phyloP scores from a whole-genome alignment of 2,329 filamentous ascomycete genomes.

The Aspergillus awamori region DNA sequence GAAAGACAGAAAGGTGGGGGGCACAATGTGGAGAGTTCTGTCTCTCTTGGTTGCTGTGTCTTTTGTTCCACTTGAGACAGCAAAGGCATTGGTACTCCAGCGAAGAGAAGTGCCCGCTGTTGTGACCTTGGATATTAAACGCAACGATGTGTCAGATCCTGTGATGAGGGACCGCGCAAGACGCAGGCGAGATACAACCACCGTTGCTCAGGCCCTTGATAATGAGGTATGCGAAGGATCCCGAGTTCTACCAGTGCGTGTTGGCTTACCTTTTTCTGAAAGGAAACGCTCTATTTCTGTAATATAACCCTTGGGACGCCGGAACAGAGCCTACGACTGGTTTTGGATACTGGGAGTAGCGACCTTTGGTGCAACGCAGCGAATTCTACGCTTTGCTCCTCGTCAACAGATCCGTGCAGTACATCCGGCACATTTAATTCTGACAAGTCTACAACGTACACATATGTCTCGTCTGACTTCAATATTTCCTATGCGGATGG shows the following conservation, averaged over 20 bases:
- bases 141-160: constrained; percentile 51
- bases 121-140: constrained; percentile 55
- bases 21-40: constrained; percentile 16
- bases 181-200: constrained; percentile 45
- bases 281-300: constrained; percentile 61
- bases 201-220: constrained; percentile 51
- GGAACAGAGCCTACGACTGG: constrained; percentile 56
- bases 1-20: neutral
- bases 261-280: constrained; percentile 3
- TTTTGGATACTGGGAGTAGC: constrained; percentile 66
- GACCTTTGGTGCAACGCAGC: constrained; percentile 63
- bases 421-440: constrained; percentile 56
- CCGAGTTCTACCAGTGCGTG: neutral
- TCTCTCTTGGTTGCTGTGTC: constrained; percentile 17
- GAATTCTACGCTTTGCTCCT: constrained; percentile 53
- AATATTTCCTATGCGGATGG: constrained; percentile 89
- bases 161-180: constrained; percentile 51
- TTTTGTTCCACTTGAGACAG: constrained; percentile 20
- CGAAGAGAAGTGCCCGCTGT: constrained; percentile 47
- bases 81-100: constrained; percentile 33
- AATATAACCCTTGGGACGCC: constrained; percentile 63
- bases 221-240: constrained; percentile 50
- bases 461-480: constrained; percentile 73
- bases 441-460: constrained; percentile 71
- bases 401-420: constrained; percentile 45